Evolutionary conservation across 805 yeast species (phyloP).

Genomic region (Metschnikowia corniflorae): DNA sequence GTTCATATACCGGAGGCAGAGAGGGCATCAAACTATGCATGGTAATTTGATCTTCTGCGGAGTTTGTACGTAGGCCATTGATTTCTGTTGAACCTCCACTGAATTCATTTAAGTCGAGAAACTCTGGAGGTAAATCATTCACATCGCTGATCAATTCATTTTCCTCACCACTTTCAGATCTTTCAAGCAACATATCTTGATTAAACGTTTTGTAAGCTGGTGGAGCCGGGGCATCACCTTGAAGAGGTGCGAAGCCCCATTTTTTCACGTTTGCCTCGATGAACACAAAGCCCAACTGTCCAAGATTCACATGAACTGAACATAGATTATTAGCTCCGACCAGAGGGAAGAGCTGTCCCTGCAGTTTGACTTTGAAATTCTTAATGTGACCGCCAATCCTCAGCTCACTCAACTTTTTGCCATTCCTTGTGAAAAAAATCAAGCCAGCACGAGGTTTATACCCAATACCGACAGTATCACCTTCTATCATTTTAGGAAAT

Average conservation of each 20-base stretch:
- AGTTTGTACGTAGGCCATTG: not conserved
- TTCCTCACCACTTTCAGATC: slow-evolving; percentile 52
- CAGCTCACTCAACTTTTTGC: slow-evolving; percentile 80
- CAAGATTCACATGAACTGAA: slow-evolving; percentile 81
- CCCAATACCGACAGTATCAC: slow-evolving; percentile 94
- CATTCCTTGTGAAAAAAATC: slow-evolving; percentile 90
- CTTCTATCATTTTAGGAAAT: slow-evolving; percentile 63
- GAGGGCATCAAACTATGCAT: slow-evolving; percentile 35
- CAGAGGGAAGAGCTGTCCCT: slow-evolving; percentile 70
- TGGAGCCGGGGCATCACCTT: slow-evolving; percentile 87
- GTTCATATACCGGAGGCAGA: slow-evolving; percentile 39
- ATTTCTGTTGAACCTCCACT: not conserved
- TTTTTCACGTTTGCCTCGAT: slow-evolving; percentile 91
- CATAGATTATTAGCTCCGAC: slow-evolving; percentile 83
- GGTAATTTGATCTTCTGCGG: slow-evolving; percentile 42
- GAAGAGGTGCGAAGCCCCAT: slow-evolving; percentile 93
- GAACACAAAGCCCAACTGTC: slow-evolving; percentile 84
- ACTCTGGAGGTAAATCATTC: slow-evolving; percentile 56
- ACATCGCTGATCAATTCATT: slow-evolving; percentile 42
- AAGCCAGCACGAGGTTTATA: slow-evolving; percentile 80
- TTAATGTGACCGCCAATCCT: slow-evolving; percentile 75
- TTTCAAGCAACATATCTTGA: slow-evolving; percentile 72
- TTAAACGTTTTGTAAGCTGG: slow-evolving; percentile 84
- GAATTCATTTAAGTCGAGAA: slow-evolving; percentile 40
- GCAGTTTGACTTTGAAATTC: slow-evolving; percentile 53